Base-by-base conservation (phyloP, 331 rosid species). In the Pyracantha coccinea region DNA sequence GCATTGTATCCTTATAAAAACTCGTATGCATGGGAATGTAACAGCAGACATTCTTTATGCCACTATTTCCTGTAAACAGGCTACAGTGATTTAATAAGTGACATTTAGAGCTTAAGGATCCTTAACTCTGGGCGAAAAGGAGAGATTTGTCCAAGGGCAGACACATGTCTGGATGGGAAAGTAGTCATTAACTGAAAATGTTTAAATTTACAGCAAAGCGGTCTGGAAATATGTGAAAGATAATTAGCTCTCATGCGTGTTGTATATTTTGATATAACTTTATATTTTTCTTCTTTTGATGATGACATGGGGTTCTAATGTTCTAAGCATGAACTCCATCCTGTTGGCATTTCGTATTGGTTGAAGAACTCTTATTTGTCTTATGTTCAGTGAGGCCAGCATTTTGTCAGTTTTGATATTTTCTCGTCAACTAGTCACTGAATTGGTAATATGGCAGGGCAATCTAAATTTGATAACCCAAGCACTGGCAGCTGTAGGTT, bases 401-500 rank as follows among this genome's bases (percentile, higher is more conserved):
- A 69, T 27, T 19, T 9, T 1, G 11, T n/a, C 6, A 11, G 44
- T 68, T 25, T 68, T 59, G 69, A 21, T 66, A 32, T 66, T 72
- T 65, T 71, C 53, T 24, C 20, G n/a, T 72, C 23, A 59, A 41
- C 33, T 59, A 0, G 24, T 41, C 19, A 27, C 50, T 61, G 25
- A 66, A 79, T 59, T 81, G 69, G 66, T 73, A 57, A 14, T 35
- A 12, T 82, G 80, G 83, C 81, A 94, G 97, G 99, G 99, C 38
- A 94, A 94, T 88, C 90, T 94, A 73, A 94, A 94, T 86, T 86
- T 94, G 82, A 94, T 94, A 78, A 94, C 97, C 66, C 93, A 92
- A 92, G 97, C 99, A 25, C 77, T 94, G 91, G 96, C 89, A 66
- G 97, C 97, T 59, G 96, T 94, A 77, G 99, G 97, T 38, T 83